These are phyloP conservation scores for Leishmania martiniquensis DNA, from an alignment of 208 protist species.

Conservation along the genomic window DNA sequence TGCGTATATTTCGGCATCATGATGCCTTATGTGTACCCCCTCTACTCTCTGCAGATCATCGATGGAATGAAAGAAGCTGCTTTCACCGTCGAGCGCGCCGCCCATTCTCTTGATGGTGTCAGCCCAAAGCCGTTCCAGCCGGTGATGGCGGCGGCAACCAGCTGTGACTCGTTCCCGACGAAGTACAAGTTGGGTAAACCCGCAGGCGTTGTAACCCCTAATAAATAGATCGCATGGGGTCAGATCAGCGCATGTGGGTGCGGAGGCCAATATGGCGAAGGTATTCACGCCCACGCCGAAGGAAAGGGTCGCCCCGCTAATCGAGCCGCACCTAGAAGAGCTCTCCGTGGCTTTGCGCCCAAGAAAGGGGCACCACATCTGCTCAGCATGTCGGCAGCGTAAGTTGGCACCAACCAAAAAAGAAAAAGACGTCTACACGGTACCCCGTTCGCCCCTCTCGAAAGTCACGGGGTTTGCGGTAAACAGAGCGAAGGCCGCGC, in stretches of 20 bases:
- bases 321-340: constrained; percentile 22
- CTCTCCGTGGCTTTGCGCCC: constrained; percentile 33
- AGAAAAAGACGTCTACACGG: not conserved
- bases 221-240: constrained; percentile 25
- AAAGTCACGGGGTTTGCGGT: too few relatives aligned
- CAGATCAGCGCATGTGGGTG: constrained; percentile 33
- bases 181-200: constrained; percentile 14
- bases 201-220: not conserved
- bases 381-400: constrained; percentile 7
- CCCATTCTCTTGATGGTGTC: not conserved
- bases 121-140: too few relatives aligned
- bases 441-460: not conserved
- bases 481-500: not conserved
- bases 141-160: not conserved
- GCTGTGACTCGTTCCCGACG: not conserved
- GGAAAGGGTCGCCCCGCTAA: constrained; percentile 23
- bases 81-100: not conserved
- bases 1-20: not conserved
- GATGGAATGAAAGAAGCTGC: not conserved
- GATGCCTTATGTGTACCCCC: too few relatives aligned
- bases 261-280: constrained; percentile 25
- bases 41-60: not conserved
- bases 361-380: constrained; percentile 23
- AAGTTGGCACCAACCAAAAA: not conserved
- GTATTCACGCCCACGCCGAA: constrained; percentile 6